Evolutionary conservation across 129 eudicot genomes (phyloP).

Genomic region (Tagetes erecta): DNA sequence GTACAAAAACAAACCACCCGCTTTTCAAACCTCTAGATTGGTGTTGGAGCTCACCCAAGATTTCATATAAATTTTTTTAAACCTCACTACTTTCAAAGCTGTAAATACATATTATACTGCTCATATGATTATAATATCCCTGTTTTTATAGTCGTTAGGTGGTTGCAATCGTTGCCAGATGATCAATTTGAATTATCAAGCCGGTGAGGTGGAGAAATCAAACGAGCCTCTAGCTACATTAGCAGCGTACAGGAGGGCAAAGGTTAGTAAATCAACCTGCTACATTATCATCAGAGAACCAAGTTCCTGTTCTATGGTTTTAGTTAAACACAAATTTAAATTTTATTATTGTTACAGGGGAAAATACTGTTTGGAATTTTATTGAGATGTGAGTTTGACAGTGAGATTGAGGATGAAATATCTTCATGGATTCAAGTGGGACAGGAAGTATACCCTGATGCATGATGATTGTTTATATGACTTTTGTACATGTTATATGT

Average conservation of each 20-base stretch:
- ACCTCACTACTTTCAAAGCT: neutral
- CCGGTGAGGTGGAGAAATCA: constrained; percentile 51
- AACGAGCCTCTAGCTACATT: constrained; percentile 83
- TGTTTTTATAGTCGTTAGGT: constrained; percentile 69
- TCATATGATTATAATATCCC: constrained; percentile 4
- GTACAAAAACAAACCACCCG: neutral
- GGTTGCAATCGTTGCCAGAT: constrained; percentile 98
- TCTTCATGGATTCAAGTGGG: constrained; percentile 67
- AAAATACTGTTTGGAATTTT: constrained; percentile 79
- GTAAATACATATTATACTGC: neutral
- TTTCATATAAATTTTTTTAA: neutral
- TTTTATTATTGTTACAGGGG: constrained; percentile 52
- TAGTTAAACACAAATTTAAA: neutral
- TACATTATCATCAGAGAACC: neutral
- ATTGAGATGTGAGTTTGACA: constrained; percentile 42
- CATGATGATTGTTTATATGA: constrained; percentile 21
- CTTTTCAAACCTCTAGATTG: neutral
- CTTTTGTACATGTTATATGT: constrained; percentile 5
- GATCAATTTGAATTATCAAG: constrained; percentile 60
- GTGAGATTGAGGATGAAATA: constrained; percentile 29
- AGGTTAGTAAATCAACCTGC: constrained; percentile 44
- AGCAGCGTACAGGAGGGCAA: constrained; percentile 83
- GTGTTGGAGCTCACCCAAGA: neutral
- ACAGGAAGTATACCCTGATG: constrained; percentile 57
- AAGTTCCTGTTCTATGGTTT: neutral